Evolutionary conservation across 2,329 filamentous ascomycete species (phyloP), one percentile per base, ranked within the genome.

Genomic region (Penicillium sp.): DNA sequence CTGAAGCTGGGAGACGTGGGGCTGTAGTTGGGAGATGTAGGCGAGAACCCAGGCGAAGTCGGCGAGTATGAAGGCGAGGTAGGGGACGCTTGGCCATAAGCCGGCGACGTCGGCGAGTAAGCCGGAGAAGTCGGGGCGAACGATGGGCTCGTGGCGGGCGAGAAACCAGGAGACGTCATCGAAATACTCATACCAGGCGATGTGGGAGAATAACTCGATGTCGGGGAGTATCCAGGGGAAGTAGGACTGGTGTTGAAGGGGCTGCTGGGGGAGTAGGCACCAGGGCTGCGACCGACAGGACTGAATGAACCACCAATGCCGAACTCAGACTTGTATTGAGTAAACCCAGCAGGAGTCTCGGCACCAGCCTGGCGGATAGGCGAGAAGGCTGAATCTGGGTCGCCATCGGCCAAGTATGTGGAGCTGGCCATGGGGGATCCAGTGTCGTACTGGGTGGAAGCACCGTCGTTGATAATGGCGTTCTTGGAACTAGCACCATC

Each of bases 401-500:
- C 83, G 29, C 81, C 79, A 44, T 90, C 89, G 25, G 88, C 89
- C 60, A 81, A 79, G 67, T 82, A 84, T 29, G 80, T 80, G 52
- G 78, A 83, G 65, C 88, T 86, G 61, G 85, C 81, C 70, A 85
- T 82, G 10, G 86, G 86, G 14, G 85, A 88, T 35, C 83, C 84
- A 61, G 82, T 80, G 72, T 98, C 95, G 76, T 99, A 99, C 1
- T 96, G 96, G 9, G 95, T 99, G 43, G 92, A 91, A 54, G 92
- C 91, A 65, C 95, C 95, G 59, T 90, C 90, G 47, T 82, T 80
- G 46, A 89, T 83, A 59, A 88, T 87, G 56, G 85, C 84, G 57
- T 88, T 89, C 79, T 92, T 93, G 65, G 88, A 83, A 14, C 88
- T 88, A 76, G 88, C 83, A 14, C 88, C 88, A 75, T 88, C 87